Percentiles rank a stretch among this genome's conserved stretches.
These are phyloP conservation scores for Penicillium herquei DNA, from an alignment of 495 filamentous ascomycete species.

Conservation along the genomic window DNA sequence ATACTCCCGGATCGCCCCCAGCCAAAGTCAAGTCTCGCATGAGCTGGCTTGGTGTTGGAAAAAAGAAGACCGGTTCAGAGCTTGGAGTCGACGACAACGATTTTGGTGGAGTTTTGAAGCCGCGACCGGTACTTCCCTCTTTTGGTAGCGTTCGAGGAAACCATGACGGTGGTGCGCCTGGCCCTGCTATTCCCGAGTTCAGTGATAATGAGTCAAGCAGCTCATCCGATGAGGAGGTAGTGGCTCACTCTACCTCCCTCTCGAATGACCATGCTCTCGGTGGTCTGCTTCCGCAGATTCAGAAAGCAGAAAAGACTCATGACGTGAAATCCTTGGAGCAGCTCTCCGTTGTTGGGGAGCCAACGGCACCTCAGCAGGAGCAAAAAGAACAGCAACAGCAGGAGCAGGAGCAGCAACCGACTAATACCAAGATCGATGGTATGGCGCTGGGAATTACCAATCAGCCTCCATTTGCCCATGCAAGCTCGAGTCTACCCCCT, in stretches of 20 bases:
- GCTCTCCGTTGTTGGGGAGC: constrained; percentile 10
- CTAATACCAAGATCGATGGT: constrained; percentile 1
- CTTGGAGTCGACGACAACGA: constrained; percentile 49
- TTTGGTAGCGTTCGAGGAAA: constrained; percentile 74
- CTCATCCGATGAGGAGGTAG: constrained; percentile 34
- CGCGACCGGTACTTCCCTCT: constrained; percentile 72
- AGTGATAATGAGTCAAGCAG: constrained; percentile 40
- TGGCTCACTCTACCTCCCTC: constrained; percentile 23
- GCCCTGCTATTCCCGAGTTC: constrained; percentile 19
- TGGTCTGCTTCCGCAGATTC: constrained; percentile 46
- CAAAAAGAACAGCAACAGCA: no score
- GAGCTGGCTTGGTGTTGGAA: constrained; percentile 56
- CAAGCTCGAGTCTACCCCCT: constrained; percentile 18
- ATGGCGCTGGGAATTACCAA: constrained; percentile 3
- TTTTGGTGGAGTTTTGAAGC: constrained; percentile 65
- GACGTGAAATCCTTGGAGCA: constrained; percentile 15
- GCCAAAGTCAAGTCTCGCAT: constrained; percentile 43
- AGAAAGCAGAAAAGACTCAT: constrained; percentile 3
- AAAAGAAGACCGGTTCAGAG: constrained; percentile 43
- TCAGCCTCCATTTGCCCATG: constrained; percentile 1
- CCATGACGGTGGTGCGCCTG: constrained; percentile 28
- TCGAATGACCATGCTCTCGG: constrained; percentile 69
- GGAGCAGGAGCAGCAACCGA: neutral
- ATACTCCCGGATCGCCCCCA: constrained; percentile 50
- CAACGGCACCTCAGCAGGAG: neutral